A percentile compares a stretch with the other conserved stretches of the same genome.
Conservation (phyloP, 2,329 filamentous ascomycete species). For the Pleurostoma richardsiae region DNA sequence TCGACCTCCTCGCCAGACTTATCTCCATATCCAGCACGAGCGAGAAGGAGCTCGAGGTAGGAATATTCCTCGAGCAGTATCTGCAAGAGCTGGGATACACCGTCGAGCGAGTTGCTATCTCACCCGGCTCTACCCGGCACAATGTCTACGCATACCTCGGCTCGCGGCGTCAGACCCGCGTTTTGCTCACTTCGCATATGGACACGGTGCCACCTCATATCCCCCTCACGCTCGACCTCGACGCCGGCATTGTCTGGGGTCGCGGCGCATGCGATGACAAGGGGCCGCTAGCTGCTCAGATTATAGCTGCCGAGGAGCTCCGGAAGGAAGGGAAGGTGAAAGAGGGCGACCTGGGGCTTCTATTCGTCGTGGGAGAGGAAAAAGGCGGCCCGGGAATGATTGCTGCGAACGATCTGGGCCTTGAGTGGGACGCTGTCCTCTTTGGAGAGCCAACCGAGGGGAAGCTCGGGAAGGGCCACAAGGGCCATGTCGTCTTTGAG, state of each 20-base stretch:
- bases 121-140: slow-evolving; percentile 18
- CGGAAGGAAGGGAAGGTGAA: slow-evolving; percentile 19
- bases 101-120: slow-evolving; percentile 3
- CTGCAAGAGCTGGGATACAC: slow-evolving; percentile 2
- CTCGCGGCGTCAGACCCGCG: slow-evolving; percentile 18
- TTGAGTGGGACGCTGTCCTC: slow-evolving; percentile 56
- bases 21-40: slow-evolving; percentile 5
- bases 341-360: slow-evolving; percentile 30
- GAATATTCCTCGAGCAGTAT: slow-evolving; percentile 2
- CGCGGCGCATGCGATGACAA: slow-evolving; percentile 34
- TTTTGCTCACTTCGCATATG: slow-evolving; percentile 27
- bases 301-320: slow-evolving; percentile 43
- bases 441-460: slow-evolving; percentile 72
- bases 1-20: slow-evolving; percentile 1
- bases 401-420: slow-evolving; percentile 36
- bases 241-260: slow-evolving; percentile 32
- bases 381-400: slow-evolving; percentile 62
- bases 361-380: slow-evolving; percentile 63
- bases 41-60: slow-evolving; percentile 5
- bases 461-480: slow-evolving; percentile 67
- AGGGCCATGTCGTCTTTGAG: slow-evolving; percentile 57
- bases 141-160: slow-evolving; percentile 34
- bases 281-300: slow-evolving; percentile 44
- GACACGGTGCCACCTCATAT: slow-evolving; percentile 44
- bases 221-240: slow-evolving; percentile 35